Percentiles rank a stretch among this genome's conserved stretches.
Conservation (phyloP, 352 stramenopile species). For the Globisporangium parvum region DNA sequence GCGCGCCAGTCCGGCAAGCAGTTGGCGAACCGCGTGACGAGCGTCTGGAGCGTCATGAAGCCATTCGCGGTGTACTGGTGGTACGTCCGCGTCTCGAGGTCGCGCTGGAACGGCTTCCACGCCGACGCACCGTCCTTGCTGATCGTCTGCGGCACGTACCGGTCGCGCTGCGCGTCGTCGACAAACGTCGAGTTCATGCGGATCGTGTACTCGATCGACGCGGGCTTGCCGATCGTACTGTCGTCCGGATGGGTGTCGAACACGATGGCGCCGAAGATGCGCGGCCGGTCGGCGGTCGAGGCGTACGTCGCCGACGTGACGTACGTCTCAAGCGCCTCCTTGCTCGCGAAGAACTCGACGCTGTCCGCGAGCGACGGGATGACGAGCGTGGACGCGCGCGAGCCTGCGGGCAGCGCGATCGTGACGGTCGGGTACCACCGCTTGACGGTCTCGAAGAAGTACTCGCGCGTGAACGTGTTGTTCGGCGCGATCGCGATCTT, state of each 20-base stretch:
- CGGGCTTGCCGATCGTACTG: slow-evolving; percentile 32
- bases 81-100: slow-evolving; percentile 33
- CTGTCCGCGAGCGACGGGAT: slow-evolving; percentile 39
- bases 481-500: slow-evolving; percentile 54
- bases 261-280: slow-evolving; percentile 41
- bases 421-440: slow-evolving; percentile 45
- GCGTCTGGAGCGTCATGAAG: slow-evolving; percentile 69
- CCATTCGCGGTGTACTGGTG: slow-evolving; percentile 30
- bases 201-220: slow-evolving; percentile 55
- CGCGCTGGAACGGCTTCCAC: slow-evolving; percentile 39
- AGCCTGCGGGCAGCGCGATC: too few species aligned
- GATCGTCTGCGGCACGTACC: slow-evolving; percentile 37
- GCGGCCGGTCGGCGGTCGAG: slow-evolving; percentile 11
- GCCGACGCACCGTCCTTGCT: slow-evolving; percentile 23
- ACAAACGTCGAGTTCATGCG: slow-evolving; percentile 52
- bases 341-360: slow-evolving; percentile 26
- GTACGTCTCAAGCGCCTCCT: slow-evolving; percentile 24
- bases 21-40: slow-evolving; percentile 49
- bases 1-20: slow-evolving; percentile 34
- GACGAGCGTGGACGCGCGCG: not conserved
- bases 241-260: slow-evolving; percentile 28
- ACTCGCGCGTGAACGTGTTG: slow-evolving; percentile 44
- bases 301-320: slow-evolving; percentile 33
- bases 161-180: slow-evolving; percentile 4
- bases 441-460: slow-evolving; percentile 41